Evolutionary conservation across 1,284 basidiomycete genomes (phyloP).

Genomic region (Puccinia triticina): DNA sequence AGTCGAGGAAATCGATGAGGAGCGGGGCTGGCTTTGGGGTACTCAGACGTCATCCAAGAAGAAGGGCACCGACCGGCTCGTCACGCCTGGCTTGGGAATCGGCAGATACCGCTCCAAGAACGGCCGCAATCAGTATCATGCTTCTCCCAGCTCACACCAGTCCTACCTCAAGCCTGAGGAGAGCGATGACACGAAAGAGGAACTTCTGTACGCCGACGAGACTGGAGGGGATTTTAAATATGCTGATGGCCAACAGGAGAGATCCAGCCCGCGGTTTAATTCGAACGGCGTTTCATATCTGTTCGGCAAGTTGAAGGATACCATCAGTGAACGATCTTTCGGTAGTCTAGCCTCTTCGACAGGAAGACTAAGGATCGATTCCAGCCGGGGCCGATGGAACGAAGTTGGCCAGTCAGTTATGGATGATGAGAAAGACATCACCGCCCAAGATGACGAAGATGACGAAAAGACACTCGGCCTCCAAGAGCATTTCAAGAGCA

Average conservation of each 20-base stretch:
- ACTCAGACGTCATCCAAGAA: not conserved
- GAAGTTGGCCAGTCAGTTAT: conserved; percentile 1
- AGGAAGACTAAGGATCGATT: not conserved
- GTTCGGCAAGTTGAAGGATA: conserved; percentile 1
- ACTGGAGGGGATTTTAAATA: not conserved
- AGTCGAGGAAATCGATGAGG: conserved; percentile 20
- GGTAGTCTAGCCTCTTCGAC: conserved; percentile 6
- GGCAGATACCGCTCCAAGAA: conserved; percentile 27
- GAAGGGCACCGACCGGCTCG: not conserved
- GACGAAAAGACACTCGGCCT: not conserved
- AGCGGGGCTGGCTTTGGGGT: conserved; percentile 28
- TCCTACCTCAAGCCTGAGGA: not conserved
- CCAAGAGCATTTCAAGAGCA: not conserved
- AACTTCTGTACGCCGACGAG: not conserved
- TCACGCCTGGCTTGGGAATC: conserved; percentile 17
- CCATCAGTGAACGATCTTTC: conserved; percentile 2
- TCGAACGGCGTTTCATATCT: conserved; percentile 7
- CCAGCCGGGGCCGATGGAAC: conserved; percentile 22
- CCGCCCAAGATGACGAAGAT: conserved; percentile 1
- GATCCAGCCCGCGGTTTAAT: not conserved
- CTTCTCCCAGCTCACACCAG: not conserved
- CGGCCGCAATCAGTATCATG: not conserved
- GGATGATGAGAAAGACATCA: conserved; percentile 15
- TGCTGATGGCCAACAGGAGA: not conserved
- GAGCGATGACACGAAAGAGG: conserved; percentile 5